These are phyloP conservation scores for Hypoxylon sp. DNA, from an alignment of 2,329 filamentous ascomycete genomes.

Conservation along the genomic window DNA sequence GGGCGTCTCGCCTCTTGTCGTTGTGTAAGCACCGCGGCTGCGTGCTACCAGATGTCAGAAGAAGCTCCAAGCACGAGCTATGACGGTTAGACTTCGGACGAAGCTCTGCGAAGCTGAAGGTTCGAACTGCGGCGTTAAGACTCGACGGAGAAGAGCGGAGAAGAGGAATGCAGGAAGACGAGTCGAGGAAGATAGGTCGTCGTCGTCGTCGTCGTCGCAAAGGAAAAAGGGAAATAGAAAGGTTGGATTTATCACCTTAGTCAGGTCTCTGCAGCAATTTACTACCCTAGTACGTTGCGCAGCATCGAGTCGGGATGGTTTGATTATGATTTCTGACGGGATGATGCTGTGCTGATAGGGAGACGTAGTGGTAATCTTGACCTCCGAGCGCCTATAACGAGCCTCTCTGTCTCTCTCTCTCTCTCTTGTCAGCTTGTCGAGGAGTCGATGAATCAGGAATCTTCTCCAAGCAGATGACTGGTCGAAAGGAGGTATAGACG, in stretches of 20 bases:
- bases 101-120: background rate
- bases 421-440: background rate
- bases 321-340: conserved; percentile 21
- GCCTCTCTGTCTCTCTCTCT: no score
- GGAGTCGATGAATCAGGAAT: background rate
- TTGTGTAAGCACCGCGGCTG: conserved; percentile 9
- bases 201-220: conserved; percentile 4
- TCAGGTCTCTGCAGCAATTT: conserved; percentile 32
- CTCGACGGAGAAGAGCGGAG: conserved; percentile 6
- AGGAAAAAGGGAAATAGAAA: background rate
- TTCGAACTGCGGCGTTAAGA: conserved; percentile 4
- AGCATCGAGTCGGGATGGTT: conserved; percentile 19
- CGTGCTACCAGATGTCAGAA: conserved; percentile 17
- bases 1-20: conserved; percentile 1
- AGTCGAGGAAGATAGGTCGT: background rate
- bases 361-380: background rate
- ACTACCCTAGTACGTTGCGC: conserved; percentile 25
- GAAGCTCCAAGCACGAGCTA: conserved; percentile 3
- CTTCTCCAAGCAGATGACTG: no score
- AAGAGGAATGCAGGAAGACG: background rate
- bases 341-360: conserved; percentile 12
- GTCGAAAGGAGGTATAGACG: background rate
- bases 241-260: conserved; percentile 26
- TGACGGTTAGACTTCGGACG: conserved; percentile 11
- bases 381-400: no score